Conservation (phyloP, 225 moss, liverwort and hornwort species). For the Asterella californica region DNA sequence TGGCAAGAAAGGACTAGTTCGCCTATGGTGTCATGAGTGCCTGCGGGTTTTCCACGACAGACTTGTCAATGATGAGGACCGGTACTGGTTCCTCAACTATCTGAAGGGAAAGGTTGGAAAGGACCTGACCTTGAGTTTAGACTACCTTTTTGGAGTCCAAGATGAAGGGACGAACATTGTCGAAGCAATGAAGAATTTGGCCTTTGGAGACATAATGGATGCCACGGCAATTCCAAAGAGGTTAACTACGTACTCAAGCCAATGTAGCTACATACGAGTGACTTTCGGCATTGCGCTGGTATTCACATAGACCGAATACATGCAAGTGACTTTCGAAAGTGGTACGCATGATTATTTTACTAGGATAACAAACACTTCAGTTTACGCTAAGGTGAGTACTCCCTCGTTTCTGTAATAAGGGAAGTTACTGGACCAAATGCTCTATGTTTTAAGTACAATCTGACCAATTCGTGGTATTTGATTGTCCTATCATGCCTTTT, state of each 20-base stretch:
- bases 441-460: not conserved
- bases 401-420: not conserved
- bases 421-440: too few species aligned
- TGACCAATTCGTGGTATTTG: not conserved
- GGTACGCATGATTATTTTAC: not conserved
- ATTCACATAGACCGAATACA: too few species aligned
- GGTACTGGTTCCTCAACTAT: slow-evolving; percentile 61
- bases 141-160: slow-evolving; percentile 51
- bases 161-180: slow-evolving; percentile 50
- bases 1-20: slow-evolving; percentile 64
- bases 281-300: too few species aligned
- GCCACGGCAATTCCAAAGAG: slow-evolving; percentile 61
- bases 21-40: slow-evolving; percentile 88
- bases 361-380: not conserved
- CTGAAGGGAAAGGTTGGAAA: slow-evolving; percentile 49
- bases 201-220: slow-evolving; percentile 88
- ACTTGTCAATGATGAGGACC: slow-evolving; percentile 64
- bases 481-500: not conserved
- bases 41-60: slow-evolving; percentile 68
- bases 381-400: not conserved
- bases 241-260: slow-evolving; percentile 23
- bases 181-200: slow-evolving; percentile 50
- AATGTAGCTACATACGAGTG: not conserved
- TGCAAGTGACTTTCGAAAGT: not conserved
- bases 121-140: slow-evolving; percentile 43